These are phyloP conservation scores for Kuraishia hungarica DNA, from an alignment of 805 yeast genomes.

Conservation along the genomic window DNA sequence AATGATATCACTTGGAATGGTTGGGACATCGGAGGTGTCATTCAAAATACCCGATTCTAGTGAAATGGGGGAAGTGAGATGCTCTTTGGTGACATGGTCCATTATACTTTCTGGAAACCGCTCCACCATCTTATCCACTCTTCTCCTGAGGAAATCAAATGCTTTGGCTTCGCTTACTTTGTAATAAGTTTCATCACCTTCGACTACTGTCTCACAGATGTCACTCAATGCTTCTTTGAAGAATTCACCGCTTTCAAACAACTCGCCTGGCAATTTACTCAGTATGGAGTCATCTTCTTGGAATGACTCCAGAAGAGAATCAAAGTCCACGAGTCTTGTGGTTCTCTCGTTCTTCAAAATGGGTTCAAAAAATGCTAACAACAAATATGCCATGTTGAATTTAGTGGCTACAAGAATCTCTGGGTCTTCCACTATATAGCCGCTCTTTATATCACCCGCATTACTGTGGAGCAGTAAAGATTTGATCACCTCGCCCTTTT, in stretches of 20 bases:
- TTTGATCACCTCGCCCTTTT: conserved; percentile 27
- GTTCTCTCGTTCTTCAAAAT: conserved; percentile 10
- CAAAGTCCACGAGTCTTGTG: conserved; percentile 27
- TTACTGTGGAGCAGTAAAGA: conserved; percentile 25
- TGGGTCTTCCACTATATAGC: conserved; percentile 30
- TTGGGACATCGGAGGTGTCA: background rate
- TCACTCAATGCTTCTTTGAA: conserved; percentile 17
- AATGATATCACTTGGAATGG: conserved; percentile 23
- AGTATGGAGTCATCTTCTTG: conserved; percentile 7
- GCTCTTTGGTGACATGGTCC: conserved; percentile 14
- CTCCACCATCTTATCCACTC: conserved; percentile 24
- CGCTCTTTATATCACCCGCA: conserved; percentile 9
- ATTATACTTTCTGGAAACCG: conserved; percentile 30
- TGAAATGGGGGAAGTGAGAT: conserved; percentile 15
- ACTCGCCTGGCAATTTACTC: conserved; percentile 12
- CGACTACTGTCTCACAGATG: conserved; percentile 32
- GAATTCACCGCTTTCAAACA: conserved; percentile 20
- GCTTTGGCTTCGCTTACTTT: conserved; percentile 33
- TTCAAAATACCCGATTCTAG: conserved; percentile 2
- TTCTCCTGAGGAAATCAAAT: conserved; percentile 26
- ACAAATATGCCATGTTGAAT: conserved; percentile 30
- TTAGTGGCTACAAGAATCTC: conserved; percentile 30
- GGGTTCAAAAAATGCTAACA: conserved; percentile 27
- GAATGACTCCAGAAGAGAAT: conserved; percentile 34
- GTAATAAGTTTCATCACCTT: conserved; percentile 35